Evolutionary conservation across 78 protist species (phyloP), one percentile per base, ranked within the genome.

Genomic region (Chrysochromulina parva): DNA sequence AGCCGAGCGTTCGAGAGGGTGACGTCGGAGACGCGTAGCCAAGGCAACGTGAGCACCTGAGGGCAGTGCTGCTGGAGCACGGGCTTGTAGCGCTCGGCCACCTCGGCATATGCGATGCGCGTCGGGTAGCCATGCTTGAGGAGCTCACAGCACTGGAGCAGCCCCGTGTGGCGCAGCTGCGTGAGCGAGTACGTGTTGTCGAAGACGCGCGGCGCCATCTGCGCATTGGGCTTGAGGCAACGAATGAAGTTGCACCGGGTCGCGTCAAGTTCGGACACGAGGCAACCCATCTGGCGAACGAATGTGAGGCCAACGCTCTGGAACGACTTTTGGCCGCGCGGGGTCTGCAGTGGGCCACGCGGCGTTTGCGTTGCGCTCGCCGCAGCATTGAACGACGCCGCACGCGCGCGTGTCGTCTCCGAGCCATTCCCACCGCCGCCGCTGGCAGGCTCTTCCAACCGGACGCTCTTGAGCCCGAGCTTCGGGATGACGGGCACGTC

Each of bases 71-170:
- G 38, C 13, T 53, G 82, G 57, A 74, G 53, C 6, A 19, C 28
- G 24, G 57, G 26, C 13, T 3, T 3, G 82, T 74, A 74, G 38
- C 82, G 50, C 19, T 38, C 22, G 38, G 1, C n/a, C 57, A 74
- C 57, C 82, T 74, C 82, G 20, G 58, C 3, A 55, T 74, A 74
- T 22, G 53, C 5, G 55, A 74, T 74, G n/a, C 82, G 82, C n/a
- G 82, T 74, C 55, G 82, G 82, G 82, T 48, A 74, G 26, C 82
- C 82, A 24, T 74, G 82, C 55, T 74, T 74, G 82, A 74, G 82
- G 57, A 74, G 19, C 55, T 74, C 82, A 55, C 82, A 74, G 82
- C 82, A 74, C 82, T 74, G 82, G 55, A 74, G 82, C 82, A 74
- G 38, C 57, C 82, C 82, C 57, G 82, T 74, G 53, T 74, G 82